Percentiles rank a stretch among this genome's conserved stretches.
Conservation (phyloP, 441 rosid genomes). For the Codiaeum variegatum region DNA sequence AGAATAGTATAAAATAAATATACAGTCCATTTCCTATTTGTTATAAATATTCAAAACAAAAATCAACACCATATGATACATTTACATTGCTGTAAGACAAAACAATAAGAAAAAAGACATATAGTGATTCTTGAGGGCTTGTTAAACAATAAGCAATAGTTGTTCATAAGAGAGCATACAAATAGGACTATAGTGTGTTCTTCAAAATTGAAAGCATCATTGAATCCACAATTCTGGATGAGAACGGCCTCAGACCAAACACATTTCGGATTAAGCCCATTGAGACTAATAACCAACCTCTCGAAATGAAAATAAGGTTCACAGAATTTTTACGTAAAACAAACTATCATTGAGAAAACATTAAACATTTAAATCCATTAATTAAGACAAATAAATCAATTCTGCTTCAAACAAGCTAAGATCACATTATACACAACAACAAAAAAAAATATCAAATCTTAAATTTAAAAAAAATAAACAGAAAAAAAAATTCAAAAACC, state of each 20-base stretch:
- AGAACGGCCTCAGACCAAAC: background rate
- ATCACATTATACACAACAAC: background rate
- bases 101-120: constrained; percentile 1
- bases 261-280: background rate
- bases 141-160: background rate
- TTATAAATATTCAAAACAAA: background rate
- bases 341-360: background rate
- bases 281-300: background rate
- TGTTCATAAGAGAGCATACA: background rate
- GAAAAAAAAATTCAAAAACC: constrained; percentile 31
- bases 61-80: background rate
- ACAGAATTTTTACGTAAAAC: background rate
- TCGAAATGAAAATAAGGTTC: background rate
- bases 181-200: background rate
- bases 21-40: background rate
- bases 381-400: background rate
- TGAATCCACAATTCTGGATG: background rate
- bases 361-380: background rate
- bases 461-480: background rate
- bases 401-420: background rate
- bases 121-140: background rate
- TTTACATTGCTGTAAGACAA: background rate
- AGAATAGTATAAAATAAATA: background rate
- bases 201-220: background rate
- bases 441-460: background rate